Conservation (phyloP, 208 protist species). For the Phytomonas francai region DNA sequence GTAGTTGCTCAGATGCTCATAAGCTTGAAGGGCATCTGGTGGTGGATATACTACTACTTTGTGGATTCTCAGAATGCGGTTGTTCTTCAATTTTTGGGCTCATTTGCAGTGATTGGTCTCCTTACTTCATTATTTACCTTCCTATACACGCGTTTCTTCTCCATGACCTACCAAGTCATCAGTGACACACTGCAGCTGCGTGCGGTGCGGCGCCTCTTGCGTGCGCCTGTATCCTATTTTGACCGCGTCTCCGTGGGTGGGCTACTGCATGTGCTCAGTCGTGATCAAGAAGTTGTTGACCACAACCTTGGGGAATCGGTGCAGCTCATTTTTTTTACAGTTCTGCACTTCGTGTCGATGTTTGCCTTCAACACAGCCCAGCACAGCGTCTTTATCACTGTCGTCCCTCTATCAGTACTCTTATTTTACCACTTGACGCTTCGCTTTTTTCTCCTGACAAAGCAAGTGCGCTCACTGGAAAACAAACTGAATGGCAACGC, state of each 20-base stretch:
- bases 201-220: conserved; percentile 48
- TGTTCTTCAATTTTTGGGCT: conserved; percentile 38
- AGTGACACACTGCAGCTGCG: conserved; percentile 47
- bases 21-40: conserved; percentile 9
- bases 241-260: conserved; percentile 48
- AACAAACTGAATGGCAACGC: conserved; percentile 34
- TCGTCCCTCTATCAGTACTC: conserved; percentile 56
- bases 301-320: conserved; percentile 45
- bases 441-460: conserved; percentile 55
- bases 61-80: conserved; percentile 12
- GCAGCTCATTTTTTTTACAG: conserved; percentile 44
- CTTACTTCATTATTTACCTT: conserved; percentile 39
- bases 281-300: conserved; percentile 68
- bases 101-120: conserved; percentile 54
- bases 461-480: conserved; percentile 62
- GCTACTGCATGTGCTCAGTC: conserved; percentile 48
- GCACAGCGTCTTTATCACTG: conserved; percentile 45
- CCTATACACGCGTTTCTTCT: conserved; percentile 50
- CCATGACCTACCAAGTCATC: conserved; percentile 40
- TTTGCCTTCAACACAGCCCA: conserved; percentile 55
- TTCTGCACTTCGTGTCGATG: conserved; percentile 55
- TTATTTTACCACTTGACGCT: conserved; percentile 66
- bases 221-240: conserved; percentile 69
- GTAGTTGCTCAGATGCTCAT: conserved; percentile 7
- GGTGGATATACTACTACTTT: conserved; percentile 24